A percentile compares a stretch with the other conserved stretches of the same genome.
These are phyloP conservation scores for Vitis hybrid DNA, from an alignment of 177 flowering plant species.

Conservation along the genomic window DNA sequence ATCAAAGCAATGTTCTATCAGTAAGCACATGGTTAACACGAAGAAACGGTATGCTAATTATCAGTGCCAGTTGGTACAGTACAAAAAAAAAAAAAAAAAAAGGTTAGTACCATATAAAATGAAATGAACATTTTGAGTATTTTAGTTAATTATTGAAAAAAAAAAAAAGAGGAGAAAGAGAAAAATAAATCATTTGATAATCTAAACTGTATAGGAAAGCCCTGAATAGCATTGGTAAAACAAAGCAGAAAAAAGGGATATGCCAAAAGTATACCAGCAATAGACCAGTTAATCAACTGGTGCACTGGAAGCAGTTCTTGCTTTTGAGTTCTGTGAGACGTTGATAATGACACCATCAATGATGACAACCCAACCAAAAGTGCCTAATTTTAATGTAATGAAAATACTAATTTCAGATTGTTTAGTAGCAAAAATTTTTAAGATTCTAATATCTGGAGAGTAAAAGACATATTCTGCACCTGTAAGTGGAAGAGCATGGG, in stretches of 20 bases:
- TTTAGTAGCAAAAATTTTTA: neutral
- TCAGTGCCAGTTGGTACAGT: too few species aligned
- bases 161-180: too few species aligned
- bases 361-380: constrained; percentile 75
- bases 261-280: constrained; percentile 55
- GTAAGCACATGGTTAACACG: too few species aligned
- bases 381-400: constrained; percentile 33
- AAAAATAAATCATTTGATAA: too few species aligned
- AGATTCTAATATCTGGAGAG: constrained; percentile 4
- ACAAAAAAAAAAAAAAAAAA: too few species aligned
- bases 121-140: too few species aligned
- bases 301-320: constrained; percentile 69
- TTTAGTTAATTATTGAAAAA: too few species aligned
- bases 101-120: too few species aligned
- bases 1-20: too few species aligned
- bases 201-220: too few species aligned
- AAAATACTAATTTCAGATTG: constrained; percentile 2
- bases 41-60: too few species aligned
- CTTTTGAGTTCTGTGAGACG: constrained; percentile 80
- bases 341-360: constrained; percentile 72
- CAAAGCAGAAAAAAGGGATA: neutral
- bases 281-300: constrained; percentile 79
- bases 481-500: constrained; percentile 66
- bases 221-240: neutral
- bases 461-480: constrained; percentile 38